These are phyloP conservation scores for Yamadazyma triangularis DNA, from an alignment of 1,139 yeast genomes.

Conservation along the genomic window DNA sequence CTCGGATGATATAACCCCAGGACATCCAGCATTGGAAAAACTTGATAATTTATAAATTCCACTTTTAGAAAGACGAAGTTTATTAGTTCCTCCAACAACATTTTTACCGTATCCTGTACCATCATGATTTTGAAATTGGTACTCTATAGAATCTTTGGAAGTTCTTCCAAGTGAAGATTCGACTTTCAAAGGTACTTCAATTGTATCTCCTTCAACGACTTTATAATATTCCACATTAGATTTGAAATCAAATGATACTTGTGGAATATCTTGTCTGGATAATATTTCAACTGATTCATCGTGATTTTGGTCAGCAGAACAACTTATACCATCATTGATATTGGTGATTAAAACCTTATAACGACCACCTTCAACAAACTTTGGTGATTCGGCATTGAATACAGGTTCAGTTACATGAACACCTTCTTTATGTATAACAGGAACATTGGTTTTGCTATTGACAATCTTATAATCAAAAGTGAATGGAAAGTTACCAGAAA, in stretches of 20 bases:
- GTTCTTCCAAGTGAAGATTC: constrained; percentile 26
- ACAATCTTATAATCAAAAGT: constrained; percentile 50
- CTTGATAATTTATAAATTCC: constrained; percentile 62
- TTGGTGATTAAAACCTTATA: constrained; percentile 60
- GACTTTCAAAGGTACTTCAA: constrained; percentile 53
- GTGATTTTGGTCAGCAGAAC: constrained; percentile 55
- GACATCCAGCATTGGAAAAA: constrained; percentile 64
- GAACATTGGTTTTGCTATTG: constrained; percentile 31
- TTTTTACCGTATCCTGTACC: constrained; percentile 26
- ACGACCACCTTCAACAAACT: constrained; percentile 62
- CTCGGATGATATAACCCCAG: constrained; percentile 47
- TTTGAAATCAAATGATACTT: constrained; percentile 17
- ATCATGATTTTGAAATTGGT: constrained; percentile 13
- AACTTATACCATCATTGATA: constrained; percentile 67
- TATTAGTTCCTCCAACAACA: background rate
- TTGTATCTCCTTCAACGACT: constrained; percentile 59
- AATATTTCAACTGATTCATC: constrained; percentile 55
- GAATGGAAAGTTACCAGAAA: constrained; percentile 81
- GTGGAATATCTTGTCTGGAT: constrained; percentile 67
- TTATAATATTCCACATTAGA: constrained; percentile 21
- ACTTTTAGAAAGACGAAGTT: constrained; percentile 7
- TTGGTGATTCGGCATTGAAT: constrained; percentile 39
- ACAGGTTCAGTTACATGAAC: constrained; percentile 31
- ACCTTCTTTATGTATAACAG: constrained; percentile 32
- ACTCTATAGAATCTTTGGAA: constrained; percentile 22